A percentile compares a stretch with the other conserved stretches of the same genome.
Conservation (phyloP, 805 yeast species). For the Nakazawaea anatomiae region DNA sequence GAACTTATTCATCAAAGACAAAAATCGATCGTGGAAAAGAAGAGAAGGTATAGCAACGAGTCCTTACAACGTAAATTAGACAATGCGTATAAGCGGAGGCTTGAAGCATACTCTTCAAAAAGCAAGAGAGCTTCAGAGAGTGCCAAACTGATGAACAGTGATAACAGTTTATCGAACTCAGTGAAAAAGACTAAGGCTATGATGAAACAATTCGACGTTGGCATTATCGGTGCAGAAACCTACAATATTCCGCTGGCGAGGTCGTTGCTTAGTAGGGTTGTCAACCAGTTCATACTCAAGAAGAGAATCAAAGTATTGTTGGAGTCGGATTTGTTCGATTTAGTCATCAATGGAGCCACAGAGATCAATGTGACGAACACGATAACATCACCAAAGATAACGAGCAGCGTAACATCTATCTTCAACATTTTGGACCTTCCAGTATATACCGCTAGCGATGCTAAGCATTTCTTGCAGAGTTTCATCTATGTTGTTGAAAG, state of each 20-base stretch:
- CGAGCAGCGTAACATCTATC: not conserved
- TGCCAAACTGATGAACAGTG: not conserved
- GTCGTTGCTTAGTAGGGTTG: not conserved
- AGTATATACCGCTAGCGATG: not conserved
- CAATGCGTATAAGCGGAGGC: constrained; percentile 1
- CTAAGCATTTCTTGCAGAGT: constrained; percentile 3
- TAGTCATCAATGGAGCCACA: not conserved
- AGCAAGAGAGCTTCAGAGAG: constrained; percentile 5
- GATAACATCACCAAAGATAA: not conserved
- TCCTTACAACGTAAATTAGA: not conserved
- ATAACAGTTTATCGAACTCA: not conserved
- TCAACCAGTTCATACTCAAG: not conserved
- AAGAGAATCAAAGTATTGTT: not conserved
- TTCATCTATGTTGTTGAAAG: constrained; percentile 3
- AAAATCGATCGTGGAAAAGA: not conserved
- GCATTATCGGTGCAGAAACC: not conserved
- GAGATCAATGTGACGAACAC: not conserved
- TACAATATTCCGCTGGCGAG: not conserved
- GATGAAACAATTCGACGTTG: not conserved
- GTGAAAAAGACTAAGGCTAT: constrained; percentile 1
- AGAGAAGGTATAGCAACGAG: constrained; percentile 6
- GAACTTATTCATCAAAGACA: not conserved
- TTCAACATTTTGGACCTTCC: not conserved
- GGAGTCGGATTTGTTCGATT: not conserved
- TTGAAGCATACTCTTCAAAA: not conserved